Base-by-base conservation (phyloP, 768 basidiomycete species). In the Lactarius sanguifluus region DNA sequence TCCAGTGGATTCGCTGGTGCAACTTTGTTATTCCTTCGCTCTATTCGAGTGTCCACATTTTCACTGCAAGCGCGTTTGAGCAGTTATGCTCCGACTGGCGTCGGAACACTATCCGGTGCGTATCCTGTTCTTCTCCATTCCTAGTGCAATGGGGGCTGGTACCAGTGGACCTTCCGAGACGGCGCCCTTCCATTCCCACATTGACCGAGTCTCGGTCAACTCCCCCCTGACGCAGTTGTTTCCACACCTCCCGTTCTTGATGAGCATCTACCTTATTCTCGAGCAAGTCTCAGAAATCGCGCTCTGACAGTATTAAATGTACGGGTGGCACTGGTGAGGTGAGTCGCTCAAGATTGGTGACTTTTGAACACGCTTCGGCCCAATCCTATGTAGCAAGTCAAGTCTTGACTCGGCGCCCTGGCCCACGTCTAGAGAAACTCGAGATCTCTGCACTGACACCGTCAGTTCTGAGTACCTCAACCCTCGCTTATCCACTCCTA, bases 21-120 rank as follows among this genome's bases (percentile, higher is more conserved):
- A 7, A 32, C 32, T 32, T 32, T 32, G 32, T 32, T 32, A 32
- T 32, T 32, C 32, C 32, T 6, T 8, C 6, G 32, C 32, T 32
- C 32, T 32, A 32, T 32, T 32, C 32, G 6, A 34, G 34, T 36
- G 80, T 89, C 30, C 74, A 74, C 34, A 75, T 91, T 36, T 72
- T 73, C 5, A 77, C 79, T n/a, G 71, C 84, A 15, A 62, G 73
- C 16, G 73, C 80, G 5, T 78, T 93, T 50, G 81, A 83, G 64
- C 81, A 79, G 66, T 88, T 96, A 1, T 77, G 81, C 65, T 71
- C 73, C 6, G 94, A 96, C 68, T 81, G 85, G 70, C 84, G 83
- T 72, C 96, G 94, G 94, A 91, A 94, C 72, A 90, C 91, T 52
- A 86, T 96, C 64, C 85, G 91, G 59, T 83, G 94, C 60, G 92